Percentiles rank a stretch among this genome's conserved stretches.
Evolutionary conservation across 306 rosid genomes (phyloP).

Genomic region (Carpinus fangiana): DNA sequence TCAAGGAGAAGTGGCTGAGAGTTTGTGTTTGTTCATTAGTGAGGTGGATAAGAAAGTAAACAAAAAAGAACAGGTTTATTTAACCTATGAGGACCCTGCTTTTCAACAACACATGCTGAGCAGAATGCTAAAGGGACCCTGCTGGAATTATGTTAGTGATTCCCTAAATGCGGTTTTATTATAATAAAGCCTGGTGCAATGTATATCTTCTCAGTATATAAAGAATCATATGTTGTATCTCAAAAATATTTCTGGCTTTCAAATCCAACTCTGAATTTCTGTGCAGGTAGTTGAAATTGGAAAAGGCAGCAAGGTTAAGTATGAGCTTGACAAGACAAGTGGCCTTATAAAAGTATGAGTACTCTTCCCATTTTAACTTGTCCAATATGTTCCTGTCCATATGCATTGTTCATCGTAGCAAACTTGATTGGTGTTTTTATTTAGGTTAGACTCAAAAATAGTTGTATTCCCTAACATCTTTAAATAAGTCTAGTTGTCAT

Average conservation of each 20-base stretch:
- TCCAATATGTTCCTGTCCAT: not conserved
- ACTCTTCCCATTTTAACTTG: not conserved
- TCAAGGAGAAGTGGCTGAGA: not conserved
- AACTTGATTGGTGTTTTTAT: not conserved
- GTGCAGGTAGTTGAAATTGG: conserved; percentile 89
- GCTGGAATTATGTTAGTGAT: no score
- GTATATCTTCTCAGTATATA: not conserved
- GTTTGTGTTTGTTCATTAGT: not conserved
- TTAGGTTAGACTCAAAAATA: not conserved
- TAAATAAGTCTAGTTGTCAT: not conserved
- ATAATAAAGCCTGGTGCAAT: conserved; percentile 2
- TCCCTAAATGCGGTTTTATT: no score
- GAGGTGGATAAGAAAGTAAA: conserved; percentile 8
- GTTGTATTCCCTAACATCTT: not conserved
- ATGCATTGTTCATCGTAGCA: not conserved
- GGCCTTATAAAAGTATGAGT: conserved; percentile 85
- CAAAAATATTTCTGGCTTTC: not conserved
- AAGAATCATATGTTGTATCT: not conserved
- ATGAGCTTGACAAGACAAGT: conserved; percentile 85
- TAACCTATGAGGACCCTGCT: not conserved
- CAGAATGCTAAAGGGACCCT: conserved; percentile 2
- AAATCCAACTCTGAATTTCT: conserved; percentile 28
- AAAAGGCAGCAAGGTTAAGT: conserved; percentile 95
- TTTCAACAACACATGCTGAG: conserved; percentile 11
- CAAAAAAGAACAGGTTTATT: conserved; percentile 9